Base-by-base conservation (phyloP, 768 basidiomycete species). In the Boletus eberwhitei region DNA sequence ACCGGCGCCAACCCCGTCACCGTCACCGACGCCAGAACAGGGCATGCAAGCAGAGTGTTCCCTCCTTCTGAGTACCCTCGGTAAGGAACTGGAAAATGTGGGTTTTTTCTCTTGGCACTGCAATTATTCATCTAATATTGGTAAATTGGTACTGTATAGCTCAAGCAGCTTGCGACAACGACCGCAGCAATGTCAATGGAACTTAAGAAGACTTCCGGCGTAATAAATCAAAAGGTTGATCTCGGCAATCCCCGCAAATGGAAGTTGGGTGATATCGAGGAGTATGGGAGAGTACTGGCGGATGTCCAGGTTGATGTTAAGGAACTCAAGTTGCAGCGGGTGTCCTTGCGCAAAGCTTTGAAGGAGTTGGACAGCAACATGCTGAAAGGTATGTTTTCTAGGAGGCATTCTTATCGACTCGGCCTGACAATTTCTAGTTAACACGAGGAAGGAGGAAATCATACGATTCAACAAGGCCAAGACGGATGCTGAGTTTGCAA, bases 391-490 rank as follows among this genome's bases (percentile, higher is more conserved):
- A 50, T 26, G 75, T 67, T 12, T 19, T 51, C 16, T 13, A 8
- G 12, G 26, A 13, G 12, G 14, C 19, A 16, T 2, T 21, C 16
- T 47, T 26, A 21, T 37, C 2, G 21, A 12, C 29, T 52, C 24
- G 49, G 12, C 12, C 44, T 57, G 39, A 53, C 39, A 43, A 37
- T 43, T 39, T 42, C 38, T 63, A 96, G 94, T 86, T 38, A 84
- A 83, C 47, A 90, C 89, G 55, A 84, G 89, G 59, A 81, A 81
- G 60, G 93, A 94, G 66, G 93, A 97, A 64, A 87, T 92, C 24
- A 75, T 77, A 17, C 83, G 91, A 5, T 94, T 92, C 69, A 78
- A 85, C 51, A 84, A 82, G 60, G 93, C 93, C 1, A 83, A 84
- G 55, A 79, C 78, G 31, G 93, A 98, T 64, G 79, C 83, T 4